These are phyloP conservation scores for Diplodia seriata DNA, from an alignment of 2,329 filamentous ascomycete species.

Conservation along the genomic window DNA sequence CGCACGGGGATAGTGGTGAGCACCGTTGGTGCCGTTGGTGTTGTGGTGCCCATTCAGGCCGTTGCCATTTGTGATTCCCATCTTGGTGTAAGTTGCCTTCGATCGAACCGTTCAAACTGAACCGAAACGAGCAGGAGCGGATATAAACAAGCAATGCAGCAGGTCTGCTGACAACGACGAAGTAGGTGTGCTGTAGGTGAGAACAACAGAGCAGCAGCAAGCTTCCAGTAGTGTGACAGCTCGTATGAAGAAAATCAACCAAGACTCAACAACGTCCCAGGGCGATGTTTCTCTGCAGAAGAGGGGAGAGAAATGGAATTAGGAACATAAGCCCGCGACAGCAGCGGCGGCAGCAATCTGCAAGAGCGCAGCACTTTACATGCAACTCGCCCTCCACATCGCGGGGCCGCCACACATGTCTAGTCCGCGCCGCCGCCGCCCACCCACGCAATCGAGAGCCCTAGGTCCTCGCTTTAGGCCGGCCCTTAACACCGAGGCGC, in stretches of 20 bases:
- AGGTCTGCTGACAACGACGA: too few relatives aligned
- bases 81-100: not conserved
- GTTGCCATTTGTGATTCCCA: slow-evolving; percentile 5
- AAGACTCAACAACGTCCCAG: not conserved
- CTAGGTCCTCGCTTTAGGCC: not conserved
- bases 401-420: slow-evolving; percentile 6
- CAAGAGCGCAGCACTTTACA: not conserved
- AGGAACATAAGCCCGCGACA: not conserved
- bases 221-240: not conserved
- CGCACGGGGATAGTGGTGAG: not conserved
- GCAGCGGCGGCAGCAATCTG: not conserved
- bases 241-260: not conserved
- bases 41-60: slow-evolving; percentile 12
- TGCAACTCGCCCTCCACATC: slow-evolving; percentile 11
- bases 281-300: not conserved
- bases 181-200: not conserved
- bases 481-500: slow-evolving; percentile 2
- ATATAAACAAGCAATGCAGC: not conserved
- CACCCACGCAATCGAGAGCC: not conserved
- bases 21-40: not conserved
- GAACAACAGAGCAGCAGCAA: not conserved
- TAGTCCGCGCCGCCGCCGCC: not conserved
- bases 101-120: not conserved
- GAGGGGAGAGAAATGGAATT: not conserved
- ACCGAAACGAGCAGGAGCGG: not conserved